A percentile compares a stretch with the other conserved stretches of the same genome.
Evolutionary conservation across 805 yeast species (phyloP).

Genomic region (Clavispora vitiphila): DNA sequence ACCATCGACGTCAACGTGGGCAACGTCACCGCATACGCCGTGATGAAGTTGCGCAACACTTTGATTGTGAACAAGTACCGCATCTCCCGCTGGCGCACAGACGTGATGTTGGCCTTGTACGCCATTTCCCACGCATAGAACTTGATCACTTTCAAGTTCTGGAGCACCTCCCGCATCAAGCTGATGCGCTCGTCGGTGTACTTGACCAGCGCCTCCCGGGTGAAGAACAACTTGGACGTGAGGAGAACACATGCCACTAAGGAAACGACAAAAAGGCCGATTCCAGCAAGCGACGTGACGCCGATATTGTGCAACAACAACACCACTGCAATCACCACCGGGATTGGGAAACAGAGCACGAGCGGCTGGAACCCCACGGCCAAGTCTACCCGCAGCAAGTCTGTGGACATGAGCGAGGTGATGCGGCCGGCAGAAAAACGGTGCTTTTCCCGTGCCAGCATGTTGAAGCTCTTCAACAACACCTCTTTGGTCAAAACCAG

Average conservation of each 20-base stretch:
- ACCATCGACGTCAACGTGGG: slow-evolving; percentile 42
- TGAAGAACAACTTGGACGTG: slow-evolving; percentile 30
- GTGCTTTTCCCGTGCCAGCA: slow-evolving; percentile 29
- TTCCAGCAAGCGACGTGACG: slow-evolving; percentile 36
- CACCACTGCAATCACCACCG: slow-evolving; percentile 35
- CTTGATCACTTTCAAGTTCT: slow-evolving; percentile 39
- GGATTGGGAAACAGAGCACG: slow-evolving; percentile 38
- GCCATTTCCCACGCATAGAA: slow-evolving; percentile 46
- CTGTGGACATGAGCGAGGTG: slow-evolving; percentile 40
- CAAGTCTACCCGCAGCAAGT: slow-evolving; percentile 39
- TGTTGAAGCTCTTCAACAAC: slow-evolving; percentile 34
- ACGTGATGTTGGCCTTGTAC: slow-evolving; percentile 30
- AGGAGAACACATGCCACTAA: slow-evolving; percentile 29
- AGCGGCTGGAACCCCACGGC: slow-evolving; percentile 42
- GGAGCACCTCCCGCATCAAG: slow-evolving; percentile 38
- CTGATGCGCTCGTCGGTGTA: slow-evolving; percentile 40
- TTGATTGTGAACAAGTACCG: slow-evolving; percentile 36
- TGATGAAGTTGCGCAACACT: slow-evolving; percentile 36
- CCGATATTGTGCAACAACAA: slow-evolving; percentile 35
- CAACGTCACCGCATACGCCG: slow-evolving; percentile 41
- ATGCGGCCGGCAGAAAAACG: slow-evolving; percentile 35
- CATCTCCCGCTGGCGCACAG: slow-evolving; percentile 39
- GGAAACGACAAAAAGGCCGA: slow-evolving; percentile 35
- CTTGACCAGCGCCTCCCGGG: slow-evolving; percentile 31
- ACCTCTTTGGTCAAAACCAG: slow-evolving; percentile 36